Percentiles rank a stretch among this genome's conserved stretches.
Conservation (phyloP, 495 filamentous ascomycete genomes). For the Penicillium malachiteum region DNA sequence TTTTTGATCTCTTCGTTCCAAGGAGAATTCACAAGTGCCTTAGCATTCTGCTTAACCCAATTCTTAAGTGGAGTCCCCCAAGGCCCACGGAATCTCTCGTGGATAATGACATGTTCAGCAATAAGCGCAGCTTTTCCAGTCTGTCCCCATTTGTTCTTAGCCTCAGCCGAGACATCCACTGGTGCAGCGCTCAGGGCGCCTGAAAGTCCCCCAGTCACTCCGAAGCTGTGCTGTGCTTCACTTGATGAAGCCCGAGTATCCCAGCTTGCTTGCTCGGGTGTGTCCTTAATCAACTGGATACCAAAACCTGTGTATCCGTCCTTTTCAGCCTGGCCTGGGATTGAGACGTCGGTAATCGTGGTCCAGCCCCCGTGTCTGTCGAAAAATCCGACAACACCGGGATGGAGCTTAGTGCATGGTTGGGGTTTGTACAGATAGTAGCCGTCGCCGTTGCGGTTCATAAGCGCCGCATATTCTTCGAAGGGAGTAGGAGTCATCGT, state of each 20-base stretch:
- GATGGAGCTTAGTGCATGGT: slow-evolving; percentile 9
- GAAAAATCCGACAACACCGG: slow-evolving; percentile 12
- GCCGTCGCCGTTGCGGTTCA: slow-evolving; percentile 7
- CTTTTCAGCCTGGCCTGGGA: slow-evolving; percentile 6
- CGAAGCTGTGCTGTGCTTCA: slow-evolving; percentile 5
- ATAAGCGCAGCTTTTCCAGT: slow-evolving; percentile 12
- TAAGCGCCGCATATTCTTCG: slow-evolving; percentile 15
- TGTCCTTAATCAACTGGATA: not conserved
- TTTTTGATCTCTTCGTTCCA: slow-evolving; percentile 6
- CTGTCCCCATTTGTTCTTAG: slow-evolving; percentile 8
- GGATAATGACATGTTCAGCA: not conserved
- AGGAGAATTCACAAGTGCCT: slow-evolving; percentile 2
- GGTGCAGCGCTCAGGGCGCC: slow-evolving; percentile 5
- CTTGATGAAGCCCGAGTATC: slow-evolving; percentile 4
- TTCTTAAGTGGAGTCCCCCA: not conserved
- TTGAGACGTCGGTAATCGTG: slow-evolving; percentile 12
- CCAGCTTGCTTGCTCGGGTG: slow-evolving; percentile 1
- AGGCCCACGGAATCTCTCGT: slow-evolving; percentile 4
- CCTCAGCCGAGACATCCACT: slow-evolving; percentile 12
- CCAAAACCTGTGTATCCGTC: slow-evolving; percentile 7
- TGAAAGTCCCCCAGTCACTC: slow-evolving; percentile 6
- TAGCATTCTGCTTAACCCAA: slow-evolving; percentile 11
- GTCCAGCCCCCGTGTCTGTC: slow-evolving; percentile 10
- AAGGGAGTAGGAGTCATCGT: slow-evolving; percentile 4
- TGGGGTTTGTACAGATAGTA: slow-evolving; percentile 11